phyloP scores from a whole-genome alignment of 2,329 filamentous ascomycete genomes.

The Hymenoscyphus scutula region DNA sequence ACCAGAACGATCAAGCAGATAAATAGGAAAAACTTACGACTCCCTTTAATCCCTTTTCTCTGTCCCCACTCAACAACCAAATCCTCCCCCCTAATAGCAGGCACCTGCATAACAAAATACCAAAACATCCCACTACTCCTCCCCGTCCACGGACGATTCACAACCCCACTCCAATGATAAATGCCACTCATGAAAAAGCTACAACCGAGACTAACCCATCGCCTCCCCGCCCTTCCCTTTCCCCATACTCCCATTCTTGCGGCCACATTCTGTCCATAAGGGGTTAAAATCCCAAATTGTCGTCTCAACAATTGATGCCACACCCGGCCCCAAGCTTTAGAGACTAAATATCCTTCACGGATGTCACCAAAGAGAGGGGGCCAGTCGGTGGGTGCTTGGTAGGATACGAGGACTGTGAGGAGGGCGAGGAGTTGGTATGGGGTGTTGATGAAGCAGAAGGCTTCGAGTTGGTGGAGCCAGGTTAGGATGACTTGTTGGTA shows the following conservation, averaged over 20 bases:
- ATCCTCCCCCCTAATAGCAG: slow-evolving; percentile 12
- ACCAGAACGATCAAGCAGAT: not conserved
- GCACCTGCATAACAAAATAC: slow-evolving; percentile 15
- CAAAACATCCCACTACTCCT: slow-evolving; percentile 14
- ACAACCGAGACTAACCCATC: not conserved
- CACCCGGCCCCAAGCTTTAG: slow-evolving; percentile 12
- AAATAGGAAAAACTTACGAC: not conserved
- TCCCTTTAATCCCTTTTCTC: not conserved
- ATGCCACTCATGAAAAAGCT: not conserved
- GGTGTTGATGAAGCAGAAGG: slow-evolving; percentile 16
- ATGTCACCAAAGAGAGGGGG: slow-evolving; percentile 13
- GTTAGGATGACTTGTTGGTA: slow-evolving; percentile 13
- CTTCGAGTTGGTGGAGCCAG: slow-evolving; percentile 19
- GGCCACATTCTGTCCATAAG: not conserved
- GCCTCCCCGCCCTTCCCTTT: not conserved
- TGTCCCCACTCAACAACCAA: slow-evolving; percentile 10
- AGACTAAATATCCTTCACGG: slow-evolving; percentile 13
- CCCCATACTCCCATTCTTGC: not conserved
- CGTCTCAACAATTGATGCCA: slow-evolving; percentile 12
- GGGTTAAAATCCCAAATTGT: not conserved
- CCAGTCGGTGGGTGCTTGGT: slow-evolving; percentile 10
- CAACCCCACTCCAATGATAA: slow-evolving; percentile 10
- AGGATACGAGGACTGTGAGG: slow-evolving; percentile 5
- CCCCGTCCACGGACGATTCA: slow-evolving; percentile 7
- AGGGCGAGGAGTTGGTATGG: slow-evolving; percentile 13